Conservation (phyloP, 192 early-diverging fungal genomes). For the Dispira simplex region DNA sequence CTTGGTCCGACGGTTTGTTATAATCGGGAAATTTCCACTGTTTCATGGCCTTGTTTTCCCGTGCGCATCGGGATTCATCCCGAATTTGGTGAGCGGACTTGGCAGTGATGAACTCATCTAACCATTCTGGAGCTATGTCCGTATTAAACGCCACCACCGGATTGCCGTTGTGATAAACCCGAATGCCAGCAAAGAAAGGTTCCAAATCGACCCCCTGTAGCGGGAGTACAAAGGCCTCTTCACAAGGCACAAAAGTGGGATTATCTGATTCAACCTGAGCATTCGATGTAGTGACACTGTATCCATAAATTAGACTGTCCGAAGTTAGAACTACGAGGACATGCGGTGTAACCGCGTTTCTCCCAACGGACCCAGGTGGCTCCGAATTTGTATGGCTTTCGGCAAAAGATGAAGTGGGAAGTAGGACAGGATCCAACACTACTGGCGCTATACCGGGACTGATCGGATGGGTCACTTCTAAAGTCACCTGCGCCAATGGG, state of each 20-base stretch:
- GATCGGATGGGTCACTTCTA: neutral
- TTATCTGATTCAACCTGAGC: neutral
- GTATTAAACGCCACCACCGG: neutral
- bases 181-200: conserved; percentile 8
- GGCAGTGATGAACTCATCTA: neutral
- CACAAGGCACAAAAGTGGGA: neutral
- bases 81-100: conserved; percentile 10
- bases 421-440: too few species aligned
- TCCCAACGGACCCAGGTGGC: too few species aligned
- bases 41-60: conserved; percentile 1
- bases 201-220: conserved; percentile 4
- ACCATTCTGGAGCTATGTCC: neutral
- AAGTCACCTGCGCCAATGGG: neutral
- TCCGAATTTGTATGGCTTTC: too few species aligned
- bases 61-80: neutral
- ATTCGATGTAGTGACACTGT: neutral
- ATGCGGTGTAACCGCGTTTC: neutral
- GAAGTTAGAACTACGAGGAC: neutral
- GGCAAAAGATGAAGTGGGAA: too few species aligned
- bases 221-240: conserved; percentile 5
- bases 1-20: neutral
- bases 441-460: neutral
- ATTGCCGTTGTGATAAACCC: conserved; percentile 1
- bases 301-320: conserved; percentile 3
- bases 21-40: conserved; percentile 8